A percentile compares a stretch with the other conserved stretches of the same genome.
Conservation (phyloP, 305 asterid genomes). For the Fraxinus baroniana region DNA sequence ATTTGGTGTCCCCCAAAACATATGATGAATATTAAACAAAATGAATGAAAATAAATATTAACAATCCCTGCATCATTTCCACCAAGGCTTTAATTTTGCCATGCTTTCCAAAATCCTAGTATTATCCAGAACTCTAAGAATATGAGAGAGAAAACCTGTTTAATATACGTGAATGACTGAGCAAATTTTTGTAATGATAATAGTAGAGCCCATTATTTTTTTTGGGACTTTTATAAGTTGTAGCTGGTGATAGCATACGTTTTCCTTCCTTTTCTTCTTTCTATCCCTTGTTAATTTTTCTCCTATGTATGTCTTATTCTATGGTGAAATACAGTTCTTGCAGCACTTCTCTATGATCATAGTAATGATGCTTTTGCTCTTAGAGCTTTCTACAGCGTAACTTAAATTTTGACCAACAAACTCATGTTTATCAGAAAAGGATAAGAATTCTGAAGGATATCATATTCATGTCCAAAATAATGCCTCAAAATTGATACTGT, state of each 20-base stretch:
- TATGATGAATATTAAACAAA: neutral
- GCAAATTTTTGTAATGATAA: neutral
- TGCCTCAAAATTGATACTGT: neutral
- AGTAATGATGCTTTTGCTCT: neutral
- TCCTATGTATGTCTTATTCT: neutral
- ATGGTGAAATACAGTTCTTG: neutral
- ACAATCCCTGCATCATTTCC: neutral
- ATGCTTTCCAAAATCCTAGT: neutral
- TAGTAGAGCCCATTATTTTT: neutral
- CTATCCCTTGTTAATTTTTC: neutral
- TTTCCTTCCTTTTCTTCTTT: constrained; percentile 1
- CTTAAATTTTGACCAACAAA: neutral
- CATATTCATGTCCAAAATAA: neutral
- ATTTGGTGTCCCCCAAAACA: neutral
- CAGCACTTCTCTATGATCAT: neutral
- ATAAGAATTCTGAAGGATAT: neutral
- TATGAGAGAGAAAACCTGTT: neutral
- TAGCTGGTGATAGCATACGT: neutral
- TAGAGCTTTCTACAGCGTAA: neutral
- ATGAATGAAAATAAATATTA: neutral
- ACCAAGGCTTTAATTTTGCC: neutral
- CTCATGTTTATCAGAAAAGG: neutral
- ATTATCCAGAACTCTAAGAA: neutral
- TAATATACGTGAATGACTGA: neutral
- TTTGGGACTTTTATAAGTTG: neutral